These are phyloP conservation scores for Stagonosporopsis cucurbitacearum DNA, from an alignment of 2,329 filamentous ascomycete species.

Conservation along the genomic window DNA sequence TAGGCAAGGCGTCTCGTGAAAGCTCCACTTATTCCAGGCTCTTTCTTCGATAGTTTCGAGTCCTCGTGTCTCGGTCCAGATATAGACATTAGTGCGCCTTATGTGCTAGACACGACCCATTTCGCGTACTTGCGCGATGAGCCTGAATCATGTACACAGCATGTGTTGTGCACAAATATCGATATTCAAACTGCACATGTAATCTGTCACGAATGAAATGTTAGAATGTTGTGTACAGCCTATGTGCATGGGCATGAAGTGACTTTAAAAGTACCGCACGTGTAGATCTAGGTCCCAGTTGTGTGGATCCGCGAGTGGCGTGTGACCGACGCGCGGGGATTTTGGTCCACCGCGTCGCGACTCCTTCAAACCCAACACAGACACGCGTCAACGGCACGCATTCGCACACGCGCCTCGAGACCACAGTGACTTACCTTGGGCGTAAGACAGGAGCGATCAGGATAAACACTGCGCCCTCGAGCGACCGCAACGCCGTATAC, in stretches of 20 bases:
- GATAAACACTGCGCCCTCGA: neutral
- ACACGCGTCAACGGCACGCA: neutral
- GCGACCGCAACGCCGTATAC: neutral
- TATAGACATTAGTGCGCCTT: conserved; percentile 12
- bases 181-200: neutral
- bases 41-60: conserved; percentile 7
- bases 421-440: neutral
- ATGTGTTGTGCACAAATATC: neutral
- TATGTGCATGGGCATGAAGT: conserved; percentile 17
- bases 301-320: conserved; percentile 14
- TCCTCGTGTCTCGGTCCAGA: conserved; percentile 7
- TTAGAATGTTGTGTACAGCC: neutral
- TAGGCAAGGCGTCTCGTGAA: conserved; percentile 5
- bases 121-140: neutral
- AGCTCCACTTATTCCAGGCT: conserved; percentile 18
- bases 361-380: conserved; percentile 3
- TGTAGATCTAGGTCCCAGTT: conserved; percentile 14
- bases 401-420: neutral
- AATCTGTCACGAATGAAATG: neutral
- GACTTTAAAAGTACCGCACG: conserved; percentile 24
- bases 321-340: conserved; percentile 1
- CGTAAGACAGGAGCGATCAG: too few relatives aligned
- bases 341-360: conserved; percentile 3
- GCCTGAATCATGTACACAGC: conserved; percentile 3
- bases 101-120: conserved; percentile 3